A percentile compares a stretch with the other conserved stretches of the same genome.
These are phyloP conservation scores for Spathaspora passalidarum DNA, from an alignment of 805 yeast species.

Conservation along the genomic window DNA sequence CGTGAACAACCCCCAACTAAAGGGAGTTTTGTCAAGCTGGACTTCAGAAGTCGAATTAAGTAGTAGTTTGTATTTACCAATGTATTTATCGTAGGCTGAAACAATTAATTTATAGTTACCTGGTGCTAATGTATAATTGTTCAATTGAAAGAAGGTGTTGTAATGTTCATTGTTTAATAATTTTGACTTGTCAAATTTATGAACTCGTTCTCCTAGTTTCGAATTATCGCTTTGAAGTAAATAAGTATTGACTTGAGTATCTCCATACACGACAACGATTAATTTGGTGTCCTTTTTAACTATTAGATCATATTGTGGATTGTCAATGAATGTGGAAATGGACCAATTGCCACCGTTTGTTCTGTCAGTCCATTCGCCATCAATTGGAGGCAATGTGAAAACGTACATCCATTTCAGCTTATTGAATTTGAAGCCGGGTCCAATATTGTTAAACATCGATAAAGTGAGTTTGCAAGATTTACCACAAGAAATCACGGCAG, in stretches of 20 bases:
- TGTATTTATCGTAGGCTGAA: constrained; percentile 40
- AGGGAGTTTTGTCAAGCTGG: constrained; percentile 3
- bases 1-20: constrained; percentile 7
- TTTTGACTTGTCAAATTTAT: constrained; percentile 23
- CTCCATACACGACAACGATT: constrained; percentile 18
- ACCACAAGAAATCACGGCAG: constrained; percentile 21
- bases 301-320: constrained; percentile 51
- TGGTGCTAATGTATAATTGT: constrained; percentile 19
- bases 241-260: constrained; percentile 37
- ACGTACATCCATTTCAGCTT: constrained; percentile 30
- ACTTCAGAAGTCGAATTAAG: constrained; percentile 15
- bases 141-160: constrained; percentile 18
- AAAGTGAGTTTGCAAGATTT: constrained; percentile 26
- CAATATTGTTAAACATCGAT: constrained; percentile 24
- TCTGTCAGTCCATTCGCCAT: constrained; percentile 45
- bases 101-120: constrained; percentile 44
- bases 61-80: constrained; percentile 28
- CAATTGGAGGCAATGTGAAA: constrained; percentile 14
- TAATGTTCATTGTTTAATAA: constrained; percentile 36
- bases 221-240: constrained; percentile 37
- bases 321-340: constrained; percentile 41
- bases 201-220: neutral
- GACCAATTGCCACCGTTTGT: constrained; percentile 57
- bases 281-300: constrained; percentile 15
- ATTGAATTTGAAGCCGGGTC: constrained; percentile 15